Evolutionary conservation across 495 filamentous ascomycete species (phyloP).

Genomic region (Penicillium canescens): DNA sequence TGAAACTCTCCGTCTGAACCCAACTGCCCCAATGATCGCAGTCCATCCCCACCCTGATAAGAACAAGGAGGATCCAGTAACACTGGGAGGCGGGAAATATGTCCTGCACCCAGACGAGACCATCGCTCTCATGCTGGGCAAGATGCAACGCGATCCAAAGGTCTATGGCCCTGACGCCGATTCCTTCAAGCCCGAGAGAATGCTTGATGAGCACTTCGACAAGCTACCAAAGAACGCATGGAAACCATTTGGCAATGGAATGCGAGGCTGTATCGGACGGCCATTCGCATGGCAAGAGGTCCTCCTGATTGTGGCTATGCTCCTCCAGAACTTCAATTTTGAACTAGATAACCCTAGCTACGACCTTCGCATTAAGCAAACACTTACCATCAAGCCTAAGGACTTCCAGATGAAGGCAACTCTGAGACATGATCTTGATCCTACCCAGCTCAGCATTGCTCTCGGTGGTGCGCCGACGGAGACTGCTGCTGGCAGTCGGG

Average conservation of each 20-base stretch:
- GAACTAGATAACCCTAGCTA: constrained; percentile 57
- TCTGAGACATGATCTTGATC: constrained; percentile 57
- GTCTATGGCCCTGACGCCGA: constrained; percentile 63
- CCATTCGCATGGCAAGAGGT: constrained; percentile 69
- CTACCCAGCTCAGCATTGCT: constrained; percentile 55
- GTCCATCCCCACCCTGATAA: constrained; percentile 36
- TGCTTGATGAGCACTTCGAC: constrained; percentile 63
- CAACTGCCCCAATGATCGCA: constrained; percentile 56
- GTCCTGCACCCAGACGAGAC: constrained; percentile 54
- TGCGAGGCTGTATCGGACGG: constrained; percentile 65
- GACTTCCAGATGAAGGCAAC: constrained; percentile 69
- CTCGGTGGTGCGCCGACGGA: constrained; percentile 33
- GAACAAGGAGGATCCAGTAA: constrained; percentile 54
- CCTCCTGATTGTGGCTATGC: constrained; percentile 51
- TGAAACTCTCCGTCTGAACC: constrained; percentile 67
- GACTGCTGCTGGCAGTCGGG: constrained; percentile 17
- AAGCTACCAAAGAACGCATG: constrained; percentile 58
- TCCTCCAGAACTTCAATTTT: constrained; percentile 65
- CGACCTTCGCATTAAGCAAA: constrained; percentile 62
- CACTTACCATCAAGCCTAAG: constrained; percentile 75
- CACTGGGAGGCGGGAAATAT: constrained; percentile 62
- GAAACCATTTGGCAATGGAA: constrained; percentile 65
- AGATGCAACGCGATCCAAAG: constrained; percentile 65
- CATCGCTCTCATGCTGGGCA: constrained; percentile 56
- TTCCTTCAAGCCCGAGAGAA: constrained; percentile 65